Conservation (phyloP, 176 grass and related monocot species). For the Tillandsia fasciculata region DNA sequence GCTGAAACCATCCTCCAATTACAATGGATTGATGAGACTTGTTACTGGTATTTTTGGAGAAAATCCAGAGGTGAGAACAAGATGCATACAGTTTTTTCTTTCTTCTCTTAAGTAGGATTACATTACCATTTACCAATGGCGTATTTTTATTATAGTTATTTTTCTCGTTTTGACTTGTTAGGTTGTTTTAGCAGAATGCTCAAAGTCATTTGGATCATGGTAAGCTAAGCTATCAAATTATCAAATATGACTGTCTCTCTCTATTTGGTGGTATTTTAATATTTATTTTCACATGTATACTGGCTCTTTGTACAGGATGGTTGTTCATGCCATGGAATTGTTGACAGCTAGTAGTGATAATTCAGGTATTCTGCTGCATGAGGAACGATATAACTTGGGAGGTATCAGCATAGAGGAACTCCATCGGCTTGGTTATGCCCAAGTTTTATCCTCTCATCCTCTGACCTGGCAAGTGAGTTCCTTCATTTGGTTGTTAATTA, state of each 20-base stretch:
- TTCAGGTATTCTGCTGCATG: conserved; percentile 70
- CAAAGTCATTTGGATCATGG: conserved; percentile 80
- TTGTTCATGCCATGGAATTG: conserved; percentile 80
- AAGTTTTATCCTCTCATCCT: conserved; percentile 90
- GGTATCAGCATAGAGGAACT: conserved; percentile 86
- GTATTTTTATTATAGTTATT: conserved; percentile 6
- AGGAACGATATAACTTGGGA: conserved; percentile 64
- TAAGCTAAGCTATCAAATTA: conserved; percentile 30
- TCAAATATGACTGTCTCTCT: not conserved
- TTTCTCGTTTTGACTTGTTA: conserved; percentile 35
- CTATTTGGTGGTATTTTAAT: not conserved
- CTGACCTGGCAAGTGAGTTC: conserved; percentile 90
- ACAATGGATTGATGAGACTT: conserved; percentile 60
- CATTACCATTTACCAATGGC: conserved; percentile 1
- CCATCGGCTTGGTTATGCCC: conserved; percentile 79
- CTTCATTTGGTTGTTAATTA: not conserved
- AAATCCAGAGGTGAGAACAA: conserved; percentile 63
- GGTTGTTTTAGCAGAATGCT: conserved; percentile 89
- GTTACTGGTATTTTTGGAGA: conserved; percentile 74
- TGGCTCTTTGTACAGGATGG: conserved; percentile 53
- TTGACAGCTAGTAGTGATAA: conserved; percentile 75
- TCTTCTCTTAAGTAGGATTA: conserved; percentile 13
- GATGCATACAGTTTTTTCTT: conserved; percentile 1
- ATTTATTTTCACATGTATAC: not conserved
- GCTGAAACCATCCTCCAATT: conserved; percentile 57